Evolutionary conservation across 2,329 filamentous ascomycete genomes (phyloP).

Genomic region (Paracamarosporium sp.): DNA sequence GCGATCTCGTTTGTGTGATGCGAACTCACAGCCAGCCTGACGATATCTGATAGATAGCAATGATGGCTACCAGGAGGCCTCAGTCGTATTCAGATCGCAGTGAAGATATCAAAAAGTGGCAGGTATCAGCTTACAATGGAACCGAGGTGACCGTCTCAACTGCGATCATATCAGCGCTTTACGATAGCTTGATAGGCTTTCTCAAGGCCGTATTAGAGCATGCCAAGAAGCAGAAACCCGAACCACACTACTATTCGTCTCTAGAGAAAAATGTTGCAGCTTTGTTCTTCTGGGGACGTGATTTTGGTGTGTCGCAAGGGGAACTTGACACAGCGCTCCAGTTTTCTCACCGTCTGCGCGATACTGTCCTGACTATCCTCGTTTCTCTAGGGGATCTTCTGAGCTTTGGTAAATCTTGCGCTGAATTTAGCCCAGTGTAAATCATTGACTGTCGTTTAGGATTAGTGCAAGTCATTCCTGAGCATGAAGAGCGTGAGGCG

Average conservation of each 20-base stretch:
- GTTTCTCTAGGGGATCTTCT: constrained; percentile 9
- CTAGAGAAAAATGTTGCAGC: constrained; percentile 3
- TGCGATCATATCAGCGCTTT: constrained; percentile 5
- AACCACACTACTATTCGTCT: not conserved
- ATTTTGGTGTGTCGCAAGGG: constrained; percentile 7
- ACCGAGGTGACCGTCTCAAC: not conserved
- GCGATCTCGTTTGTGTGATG: too few relatives aligned
- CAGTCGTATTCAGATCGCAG: not conserved
- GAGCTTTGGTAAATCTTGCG: not conserved
- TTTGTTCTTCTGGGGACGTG: constrained; percentile 9
- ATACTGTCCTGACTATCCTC: constrained; percentile 7
- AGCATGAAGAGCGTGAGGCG: not conserved
- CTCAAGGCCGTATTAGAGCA: not conserved
- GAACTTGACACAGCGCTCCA: constrained; percentile 9
- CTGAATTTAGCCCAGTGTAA: not conserved
- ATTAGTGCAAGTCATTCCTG: not conserved
- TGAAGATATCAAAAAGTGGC: constrained; percentile 3
- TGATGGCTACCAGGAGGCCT: not conserved
- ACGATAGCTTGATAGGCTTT: not conserved
- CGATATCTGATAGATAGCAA: not conserved
- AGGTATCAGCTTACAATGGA: not conserved
- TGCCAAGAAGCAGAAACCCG: not conserved
- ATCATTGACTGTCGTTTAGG: not conserved
- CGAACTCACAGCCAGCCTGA: not conserved
- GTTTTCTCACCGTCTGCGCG: constrained; percentile 7